Evolutionary conservation across 257 asterid genomes (phyloP).

Genomic region (Jacaranda mimosifolia): DNA sequence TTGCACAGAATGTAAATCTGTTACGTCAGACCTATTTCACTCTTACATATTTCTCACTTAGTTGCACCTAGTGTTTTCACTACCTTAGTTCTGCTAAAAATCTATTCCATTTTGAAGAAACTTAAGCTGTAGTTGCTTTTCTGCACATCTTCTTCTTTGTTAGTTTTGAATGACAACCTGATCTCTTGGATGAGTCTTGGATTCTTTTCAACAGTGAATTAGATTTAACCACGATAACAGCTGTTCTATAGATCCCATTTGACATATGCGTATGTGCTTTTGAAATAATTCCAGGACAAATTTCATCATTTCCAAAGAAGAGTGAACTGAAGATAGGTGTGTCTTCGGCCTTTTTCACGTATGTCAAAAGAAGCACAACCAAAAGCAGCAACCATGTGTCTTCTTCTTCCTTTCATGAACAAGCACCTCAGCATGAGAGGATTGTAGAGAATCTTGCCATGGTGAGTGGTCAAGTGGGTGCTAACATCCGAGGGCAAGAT

Average conservation of each 20-base stretch:
- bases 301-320: conserved; percentile 65
- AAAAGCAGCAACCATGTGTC: conserved; percentile 51
- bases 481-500: conserved; percentile 42
- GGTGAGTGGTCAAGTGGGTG: conserved; percentile 42
- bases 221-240: not conserved
- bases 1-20: not conserved
- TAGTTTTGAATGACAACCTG: not conserved
- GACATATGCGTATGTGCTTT: conserved; percentile 5
- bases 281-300: conserved; percentile 56
- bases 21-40: not conserved
- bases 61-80: not conserved
- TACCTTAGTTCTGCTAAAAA: not conserved
- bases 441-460: conserved; percentile 39
- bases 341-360: conserved; percentile 94
- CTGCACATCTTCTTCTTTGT: not conserved
- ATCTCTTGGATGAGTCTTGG: conserved; percentile 19
- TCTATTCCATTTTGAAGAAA: conserved; percentile 14
- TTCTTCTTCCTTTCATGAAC: conserved; percentile 41
- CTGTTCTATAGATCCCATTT: conserved; percentile 14
- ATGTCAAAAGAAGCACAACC: conserved; percentile 74
- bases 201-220: conserved; percentile 12
- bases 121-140: not conserved
- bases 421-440: conserved; percentile 41
- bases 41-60: not conserved
- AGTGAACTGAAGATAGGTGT: conserved; percentile 83